Evolutionary conservation across 1,284 basidiomycete genomes (phyloP).

Genomic region (Trichosporon sp.): DNA sequence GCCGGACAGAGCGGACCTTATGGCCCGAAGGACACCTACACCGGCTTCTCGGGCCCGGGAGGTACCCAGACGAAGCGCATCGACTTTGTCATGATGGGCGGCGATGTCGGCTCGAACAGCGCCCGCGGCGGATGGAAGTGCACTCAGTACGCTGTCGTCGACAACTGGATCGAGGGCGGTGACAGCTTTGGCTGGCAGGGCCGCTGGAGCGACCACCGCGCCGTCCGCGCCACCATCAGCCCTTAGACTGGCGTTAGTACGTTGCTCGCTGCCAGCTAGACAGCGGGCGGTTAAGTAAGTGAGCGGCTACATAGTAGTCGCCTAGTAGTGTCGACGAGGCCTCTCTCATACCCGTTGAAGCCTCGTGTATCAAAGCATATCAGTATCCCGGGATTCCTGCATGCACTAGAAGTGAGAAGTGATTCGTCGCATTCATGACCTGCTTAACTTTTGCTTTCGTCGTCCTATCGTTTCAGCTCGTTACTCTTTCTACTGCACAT

Average conservation of each 20-base stretch:
- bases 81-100: conserved; percentile 41
- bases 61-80: conserved; percentile 26
- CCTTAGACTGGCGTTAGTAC: neutral
- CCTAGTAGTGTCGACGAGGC: neutral
- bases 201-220: conserved; percentile 44
- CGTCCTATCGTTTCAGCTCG: neutral
- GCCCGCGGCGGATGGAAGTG: conserved; percentile 28
- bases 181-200: conserved; percentile 36
- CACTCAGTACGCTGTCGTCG: conserved; percentile 32
- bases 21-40: conserved; percentile 35
- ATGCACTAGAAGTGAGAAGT: neutral
- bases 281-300: too few species aligned
- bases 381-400: neutral
- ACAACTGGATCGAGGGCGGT: conserved; percentile 38
- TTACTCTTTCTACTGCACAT: too few species aligned
- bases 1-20: conserved; percentile 28
- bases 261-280: neutral
- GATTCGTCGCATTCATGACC: neutral
- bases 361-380: neutral
- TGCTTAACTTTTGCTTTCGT: neutral
- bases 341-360: neutral
- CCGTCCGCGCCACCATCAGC: conserved; percentile 29
- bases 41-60: conserved; percentile 33
- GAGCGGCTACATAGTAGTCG: neutral
- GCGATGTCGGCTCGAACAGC: neutral